Conservation (phyloP, 805 yeast genomes). For the Candida ascalaphidarum region DNA sequence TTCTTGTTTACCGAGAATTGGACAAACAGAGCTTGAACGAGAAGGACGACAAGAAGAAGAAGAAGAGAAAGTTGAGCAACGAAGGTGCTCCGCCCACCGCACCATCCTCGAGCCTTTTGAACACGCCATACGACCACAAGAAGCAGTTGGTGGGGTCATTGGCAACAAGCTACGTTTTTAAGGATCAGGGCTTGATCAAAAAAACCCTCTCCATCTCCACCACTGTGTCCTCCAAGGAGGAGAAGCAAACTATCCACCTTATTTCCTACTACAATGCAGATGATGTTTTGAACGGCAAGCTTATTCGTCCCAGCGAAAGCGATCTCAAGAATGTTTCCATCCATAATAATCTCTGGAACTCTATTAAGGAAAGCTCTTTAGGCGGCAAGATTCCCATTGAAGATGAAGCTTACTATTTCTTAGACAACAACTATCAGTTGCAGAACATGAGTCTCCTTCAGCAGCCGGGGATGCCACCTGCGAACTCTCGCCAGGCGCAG, state of each 20-base stretch:
- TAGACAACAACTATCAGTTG: conserved; percentile 36
- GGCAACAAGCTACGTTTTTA: conserved; percentile 54
- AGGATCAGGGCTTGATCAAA: conserved; percentile 69
- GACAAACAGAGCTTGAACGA: conserved; percentile 26
- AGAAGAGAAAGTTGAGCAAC: conserved; percentile 12
- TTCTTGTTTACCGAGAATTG: conserved; percentile 70
- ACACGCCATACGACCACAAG: conserved; percentile 4
- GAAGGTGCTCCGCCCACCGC: conserved; percentile 1
- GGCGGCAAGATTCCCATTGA: conserved; percentile 48
- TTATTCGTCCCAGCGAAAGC: conserved; percentile 50
- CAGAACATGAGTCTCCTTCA: conserved; percentile 28
- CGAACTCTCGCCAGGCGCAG: conserved; percentile 4
- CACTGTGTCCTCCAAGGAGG: conserved; percentile 13
- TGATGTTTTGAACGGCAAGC: conserved; percentile 55
- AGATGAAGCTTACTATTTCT: conserved; percentile 41
- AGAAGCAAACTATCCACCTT: conserved; percentile 52
- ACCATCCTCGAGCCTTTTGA: conserved; percentile 1
- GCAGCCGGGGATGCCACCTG: conserved; percentile 5
- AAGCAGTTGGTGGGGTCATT: conserved; percentile 39
- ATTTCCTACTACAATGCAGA: conserved; percentile 72
- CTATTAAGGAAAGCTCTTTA: conserved; percentile 48
- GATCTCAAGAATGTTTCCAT: conserved; percentile 44
- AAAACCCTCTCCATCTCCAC: conserved; percentile 71
- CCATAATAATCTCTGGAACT: conserved; percentile 41
- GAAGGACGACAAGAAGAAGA: conserved; percentile 36